Conservation (phyloP, 192 early-diverging fungal species). For the Coemansia sp. region DNA sequence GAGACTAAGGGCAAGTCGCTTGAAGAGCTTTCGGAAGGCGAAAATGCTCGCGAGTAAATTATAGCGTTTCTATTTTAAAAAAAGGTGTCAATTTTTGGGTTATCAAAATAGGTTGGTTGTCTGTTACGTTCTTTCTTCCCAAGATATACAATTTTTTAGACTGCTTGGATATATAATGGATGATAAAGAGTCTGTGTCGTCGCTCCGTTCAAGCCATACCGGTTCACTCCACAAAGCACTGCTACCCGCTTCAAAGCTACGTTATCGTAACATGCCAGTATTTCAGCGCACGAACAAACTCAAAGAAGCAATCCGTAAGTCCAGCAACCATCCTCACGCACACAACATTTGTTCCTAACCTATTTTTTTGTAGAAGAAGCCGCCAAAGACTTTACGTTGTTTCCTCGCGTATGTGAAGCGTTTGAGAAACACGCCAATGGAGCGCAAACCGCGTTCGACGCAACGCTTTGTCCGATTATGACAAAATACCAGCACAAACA, state of each 20-base stretch:
- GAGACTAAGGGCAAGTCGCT: slow-evolving; percentile 55
- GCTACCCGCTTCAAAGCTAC: neutral
- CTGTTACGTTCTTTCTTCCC: neutral
- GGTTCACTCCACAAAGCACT: neutral
- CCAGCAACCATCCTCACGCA: neutral
- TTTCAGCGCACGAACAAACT: neutral
- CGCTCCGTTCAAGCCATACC: no score
- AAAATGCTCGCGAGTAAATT: neutral
- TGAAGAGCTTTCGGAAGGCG: slow-evolving; percentile 50
- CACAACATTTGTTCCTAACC: neutral
- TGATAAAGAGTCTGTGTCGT: neutral
- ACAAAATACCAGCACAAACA: neutral
- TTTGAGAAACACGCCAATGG: neutral
- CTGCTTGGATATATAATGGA: neutral
- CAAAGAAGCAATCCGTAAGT: neutral
- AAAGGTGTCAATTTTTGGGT: neutral
- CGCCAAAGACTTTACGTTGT: neutral
- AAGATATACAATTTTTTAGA: neutral
- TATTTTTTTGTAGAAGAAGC: neutral
- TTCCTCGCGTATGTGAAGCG: neutral
- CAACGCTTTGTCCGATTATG: neutral
- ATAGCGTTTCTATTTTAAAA: neutral
- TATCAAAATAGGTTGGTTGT: neutral
- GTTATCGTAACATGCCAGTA: neutral
- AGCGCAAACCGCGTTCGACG: neutral